Evolutionary conservation across 129 eudicot genomes (phyloP).

Genomic region (Tanacetum coccineum): DNA sequence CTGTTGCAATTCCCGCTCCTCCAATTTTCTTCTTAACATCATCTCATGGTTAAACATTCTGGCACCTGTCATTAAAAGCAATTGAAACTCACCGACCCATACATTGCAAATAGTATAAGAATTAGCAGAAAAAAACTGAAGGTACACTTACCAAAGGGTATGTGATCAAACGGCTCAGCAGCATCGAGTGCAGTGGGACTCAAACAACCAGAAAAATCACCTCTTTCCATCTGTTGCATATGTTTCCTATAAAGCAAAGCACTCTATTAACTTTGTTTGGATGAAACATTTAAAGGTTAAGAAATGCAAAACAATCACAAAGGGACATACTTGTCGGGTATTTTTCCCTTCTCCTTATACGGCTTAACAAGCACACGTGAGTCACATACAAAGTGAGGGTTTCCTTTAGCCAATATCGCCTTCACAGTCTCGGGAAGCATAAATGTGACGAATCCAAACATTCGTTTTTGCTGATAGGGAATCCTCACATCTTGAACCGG

Average conservation of each 20-base stretch:
- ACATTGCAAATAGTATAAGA: too few relatives aligned
- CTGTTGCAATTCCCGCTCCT: constrained; percentile 78
- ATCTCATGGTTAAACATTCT: constrained; percentile 69
- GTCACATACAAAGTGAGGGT: constrained; percentile 95
- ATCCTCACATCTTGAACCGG: constrained; percentile 99
- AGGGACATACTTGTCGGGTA: constrained; percentile 67
- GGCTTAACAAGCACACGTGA: constrained; percentile 98
- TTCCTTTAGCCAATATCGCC: constrained; percentile 91
- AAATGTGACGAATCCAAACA: constrained; percentile 97
- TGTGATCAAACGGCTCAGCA: constrained; percentile 63
- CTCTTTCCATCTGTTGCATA: constrained; percentile 64
- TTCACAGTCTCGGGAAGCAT: constrained; percentile 88
- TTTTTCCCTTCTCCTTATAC: constrained; percentile 93
- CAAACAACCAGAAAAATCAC: constrained; percentile 56
- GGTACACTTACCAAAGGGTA: constrained; percentile 49
- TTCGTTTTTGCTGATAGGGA: constrained; percentile 96
- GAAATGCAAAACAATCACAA: not conserved
- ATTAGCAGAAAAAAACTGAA: too few relatives aligned
- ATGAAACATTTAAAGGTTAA: not conserved
- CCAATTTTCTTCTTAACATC: constrained; percentile 73
- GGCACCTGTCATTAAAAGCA: constrained; percentile 41
- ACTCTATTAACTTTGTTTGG: not conserved
- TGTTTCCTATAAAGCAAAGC: constrained; percentile 50
- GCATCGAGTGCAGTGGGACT: constrained; percentile 80
- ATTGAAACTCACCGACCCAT: too few relatives aligned